These are phyloP conservation scores for Pseudocercospora macadamiae DNA, from an alignment of 2,329 filamentous ascomycete genomes.

Conservation along the genomic window DNA sequence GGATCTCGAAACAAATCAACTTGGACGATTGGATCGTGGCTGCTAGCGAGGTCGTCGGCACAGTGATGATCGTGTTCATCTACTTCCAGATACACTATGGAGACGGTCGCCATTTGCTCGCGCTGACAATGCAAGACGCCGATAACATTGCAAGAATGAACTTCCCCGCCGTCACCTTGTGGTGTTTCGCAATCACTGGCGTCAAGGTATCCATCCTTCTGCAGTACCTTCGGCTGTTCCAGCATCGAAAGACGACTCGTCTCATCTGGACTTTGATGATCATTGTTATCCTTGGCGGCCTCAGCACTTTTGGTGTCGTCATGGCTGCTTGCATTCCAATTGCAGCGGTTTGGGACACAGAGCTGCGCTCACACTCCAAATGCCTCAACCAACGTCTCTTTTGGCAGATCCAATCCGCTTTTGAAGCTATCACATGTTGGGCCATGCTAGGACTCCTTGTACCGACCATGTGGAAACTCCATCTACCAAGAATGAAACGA, in stretches of 20 bases:
- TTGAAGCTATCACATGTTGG: slow-evolving; percentile 12
- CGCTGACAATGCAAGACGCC: slow-evolving; percentile 5
- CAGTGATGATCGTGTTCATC: slow-evolving; percentile 5
- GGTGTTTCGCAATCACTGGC: slow-evolving; percentile 8
- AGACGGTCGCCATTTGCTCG: slow-evolving; percentile 9
- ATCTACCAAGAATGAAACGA: slow-evolving; percentile 1
- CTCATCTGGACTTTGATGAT: slow-evolving; percentile 15
- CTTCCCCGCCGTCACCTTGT: slow-evolving; percentile 8
- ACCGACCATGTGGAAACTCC: slow-evolving; percentile 13
- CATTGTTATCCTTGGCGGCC: slow-evolving; percentile 6
- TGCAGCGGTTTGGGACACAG: slow-evolving; percentile 11
- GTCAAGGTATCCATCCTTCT: slow-evolving; percentile 17
- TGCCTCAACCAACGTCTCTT: slow-evolving; percentile 18
- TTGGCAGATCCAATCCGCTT: slow-evolving; percentile 16
- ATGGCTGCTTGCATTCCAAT: slow-evolving; percentile 13
- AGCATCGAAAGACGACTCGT: not conserved
- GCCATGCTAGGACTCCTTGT: slow-evolving; percentile 15
- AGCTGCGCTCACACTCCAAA: slow-evolving; percentile 2
- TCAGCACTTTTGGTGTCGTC: slow-evolving; percentile 12
- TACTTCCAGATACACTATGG: slow-evolving; percentile 11
- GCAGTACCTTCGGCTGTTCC: slow-evolving; percentile 15
- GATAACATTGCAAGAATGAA: slow-evolving; percentile 12
- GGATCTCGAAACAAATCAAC: not conserved
- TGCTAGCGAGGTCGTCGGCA: slow-evolving; percentile 13
- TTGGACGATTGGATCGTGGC: slow-evolving; percentile 18